These are phyloP conservation scores for Rhododendron vialii DNA, from an alignment of 148 eudicot genomes.

Conservation along the genomic window DNA sequence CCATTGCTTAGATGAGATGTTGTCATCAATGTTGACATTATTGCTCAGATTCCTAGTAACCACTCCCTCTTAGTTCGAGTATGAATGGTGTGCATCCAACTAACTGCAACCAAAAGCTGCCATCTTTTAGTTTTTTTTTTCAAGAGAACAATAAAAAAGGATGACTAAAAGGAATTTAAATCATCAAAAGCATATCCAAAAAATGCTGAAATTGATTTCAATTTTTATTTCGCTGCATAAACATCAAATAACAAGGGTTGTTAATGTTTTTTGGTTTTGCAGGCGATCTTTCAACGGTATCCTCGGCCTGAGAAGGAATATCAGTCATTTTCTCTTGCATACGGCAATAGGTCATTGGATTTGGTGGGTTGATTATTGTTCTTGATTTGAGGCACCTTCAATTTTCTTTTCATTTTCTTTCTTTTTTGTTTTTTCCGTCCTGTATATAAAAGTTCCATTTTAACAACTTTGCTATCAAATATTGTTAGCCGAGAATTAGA, in stretches of 20 bases:
- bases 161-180: not conserved
- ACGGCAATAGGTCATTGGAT: conserved; percentile 26
- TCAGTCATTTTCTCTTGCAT: conserved; percentile 32
- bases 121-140: not conserved
- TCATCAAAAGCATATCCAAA: not conserved
- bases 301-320: conserved; percentile 38
- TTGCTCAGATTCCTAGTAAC: not conserved
- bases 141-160: not conserved
- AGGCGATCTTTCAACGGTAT: conserved; percentile 29
- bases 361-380: conserved; percentile 19
- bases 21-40: not conserved
- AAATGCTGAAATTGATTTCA: not conserved
- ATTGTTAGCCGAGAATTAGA: not conserved
- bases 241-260: not conserved
- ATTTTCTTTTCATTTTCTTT: not conserved
- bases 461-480: not conserved
- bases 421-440: not conserved
- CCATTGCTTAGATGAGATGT: not conserved
- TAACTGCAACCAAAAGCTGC: not conserved
- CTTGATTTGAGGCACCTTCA: not conserved
- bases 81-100: not conserved
- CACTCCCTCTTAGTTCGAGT: not conserved
- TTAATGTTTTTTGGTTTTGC: conserved; percentile 1
- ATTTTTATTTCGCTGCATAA: not conserved
- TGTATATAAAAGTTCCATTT: not conserved